Evolutionary conservation across 805 yeast species (phyloP).

Genomic region (Candida railenensis): DNA sequence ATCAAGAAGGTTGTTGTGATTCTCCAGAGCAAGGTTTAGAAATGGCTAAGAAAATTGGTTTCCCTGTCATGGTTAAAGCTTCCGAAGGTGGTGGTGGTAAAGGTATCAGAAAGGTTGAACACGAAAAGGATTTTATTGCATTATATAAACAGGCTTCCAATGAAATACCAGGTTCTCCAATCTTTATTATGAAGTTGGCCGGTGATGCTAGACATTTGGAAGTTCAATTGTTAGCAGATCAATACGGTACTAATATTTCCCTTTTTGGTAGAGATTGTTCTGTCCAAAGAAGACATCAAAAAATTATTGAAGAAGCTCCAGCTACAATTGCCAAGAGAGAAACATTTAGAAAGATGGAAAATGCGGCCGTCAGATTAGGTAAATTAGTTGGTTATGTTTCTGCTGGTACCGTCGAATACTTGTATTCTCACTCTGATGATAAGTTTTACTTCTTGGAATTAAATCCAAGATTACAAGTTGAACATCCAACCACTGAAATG

Average conservation of each 20-base stretch:
- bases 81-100: conserved; percentile 99
- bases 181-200: conserved; percentile 95
- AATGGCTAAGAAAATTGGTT: conserved; percentile 85
- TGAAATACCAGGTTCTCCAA: conserved; percentile 99
- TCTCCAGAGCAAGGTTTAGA: conserved; percentile 85
- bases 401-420: conserved; percentile 98
- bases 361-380: conserved; percentile 97
- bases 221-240: conserved; percentile 96
- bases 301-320: conserved; percentile 98
- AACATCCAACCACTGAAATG: conserved; percentile 99
- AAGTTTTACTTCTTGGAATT: conserved; percentile 95
- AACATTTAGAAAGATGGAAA: conserved; percentile 89
- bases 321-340: conserved; percentile 88
- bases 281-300: conserved; percentile 99
- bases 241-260: conserved; percentile 96
- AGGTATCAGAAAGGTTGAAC: conserved; percentile 95
- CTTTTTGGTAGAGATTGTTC: conserved; percentile 99
- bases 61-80: conserved; percentile 98
- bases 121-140: conserved; percentile 72
- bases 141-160: conserved; percentile 91
- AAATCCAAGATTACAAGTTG: conserved; percentile 98
- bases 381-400: conserved; percentile 96
- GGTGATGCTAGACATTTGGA: conserved; percentile 98
- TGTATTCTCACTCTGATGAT: conserved; percentile 91
- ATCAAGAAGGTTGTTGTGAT: conserved; percentile 83